Conservation (phyloP, 129 eudicot genomes). For the Mikania micrantha region DNA sequence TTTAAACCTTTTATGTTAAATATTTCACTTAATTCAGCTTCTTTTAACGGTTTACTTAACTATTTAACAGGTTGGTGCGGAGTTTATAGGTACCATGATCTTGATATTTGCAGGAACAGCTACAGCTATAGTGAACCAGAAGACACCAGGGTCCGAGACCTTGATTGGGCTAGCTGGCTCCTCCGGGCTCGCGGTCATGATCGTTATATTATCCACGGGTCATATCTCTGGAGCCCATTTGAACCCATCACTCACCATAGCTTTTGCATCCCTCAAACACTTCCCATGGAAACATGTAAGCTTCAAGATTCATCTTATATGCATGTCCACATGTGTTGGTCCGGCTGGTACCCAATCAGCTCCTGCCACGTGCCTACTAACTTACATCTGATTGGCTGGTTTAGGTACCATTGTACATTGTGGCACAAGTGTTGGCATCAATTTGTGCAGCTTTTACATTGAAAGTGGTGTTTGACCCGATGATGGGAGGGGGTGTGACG, state of each 20-base stretch:
- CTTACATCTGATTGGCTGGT: neutral
- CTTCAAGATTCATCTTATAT: neutral
- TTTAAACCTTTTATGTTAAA: neutral
- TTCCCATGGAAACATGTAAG: conserved; percentile 91
- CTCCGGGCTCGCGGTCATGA: conserved; percentile 85
- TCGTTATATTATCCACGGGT: conserved; percentile 76
- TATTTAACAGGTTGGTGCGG: conserved; percentile 74
- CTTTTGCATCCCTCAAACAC: conserved; percentile 90
- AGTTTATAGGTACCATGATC: conserved; percentile 86
- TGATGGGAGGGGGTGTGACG: conserved; percentile 90
- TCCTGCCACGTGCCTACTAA: neutral
- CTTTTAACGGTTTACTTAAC: neutral
- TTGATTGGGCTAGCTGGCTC: conserved; percentile 79
- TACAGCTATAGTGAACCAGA: conserved; percentile 87
- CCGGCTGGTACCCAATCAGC: neutral
- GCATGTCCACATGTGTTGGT: neutral
- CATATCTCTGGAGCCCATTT: conserved; percentile 98
- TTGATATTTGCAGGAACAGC: conserved; percentile 85
- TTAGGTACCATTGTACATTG: conserved; percentile 87
- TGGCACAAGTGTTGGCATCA: conserved; percentile 76
- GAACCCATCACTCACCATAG: conserved; percentile 81
- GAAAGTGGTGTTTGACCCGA: conserved; percentile 60
- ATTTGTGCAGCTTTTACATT: conserved; percentile 71
- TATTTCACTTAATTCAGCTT: conserved; percentile 5
- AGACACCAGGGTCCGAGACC: conserved; percentile 71